Evolutionary conservation across 768 basidiomycete species (phyloP), one percentile per base, ranked within the genome.

Genomic region (Mycena maculata): DNA sequence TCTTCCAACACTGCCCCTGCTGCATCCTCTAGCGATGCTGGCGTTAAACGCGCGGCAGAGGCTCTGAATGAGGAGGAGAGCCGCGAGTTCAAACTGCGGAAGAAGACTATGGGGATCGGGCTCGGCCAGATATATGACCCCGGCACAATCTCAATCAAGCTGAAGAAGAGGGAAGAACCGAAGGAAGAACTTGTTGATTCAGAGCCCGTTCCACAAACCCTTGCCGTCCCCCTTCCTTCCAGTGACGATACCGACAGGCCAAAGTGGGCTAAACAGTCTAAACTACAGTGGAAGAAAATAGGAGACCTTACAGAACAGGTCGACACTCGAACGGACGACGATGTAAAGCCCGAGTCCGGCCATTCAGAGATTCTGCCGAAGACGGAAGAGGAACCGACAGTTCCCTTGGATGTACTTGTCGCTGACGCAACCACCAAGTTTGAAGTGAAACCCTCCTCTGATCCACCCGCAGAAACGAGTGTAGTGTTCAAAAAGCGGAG

Each of bases 51-150:
- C 66, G 78, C 81, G 70, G 78, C 82, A 62, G 77, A 79, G 39
- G 70, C 77, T n/a, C 73, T 75, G 23, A 75, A 71, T 9, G 84
- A 81, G 27, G 84, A 82, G 39, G 90, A 89, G 42, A 88, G 90
- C 60, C 86, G 90, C 4, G 77, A 81, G 30, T 94, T 88, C 82
- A 92, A 91, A 76, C 73, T 94, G 65, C 83, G 88, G 67, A 90
- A 87, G 82, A 90, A 88, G 80, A 88, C 83, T 0, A 75, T 86
- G 47, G 79, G 76, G 1, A 77, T 82, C 0, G 92, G 91, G 9
- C 81, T 93, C 13, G 93, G 91, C 15, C 91, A 94, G 71, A 86
- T 93, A 30, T 96, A 93, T 70, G 95, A 97, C 76, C 92, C 92
- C 4, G 90, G 88, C 1, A 72, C 88, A 23, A 88, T 94, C 52